Conservation (phyloP, 1,284 basidiomycete species). For the Irpex lacteus region DNA sequence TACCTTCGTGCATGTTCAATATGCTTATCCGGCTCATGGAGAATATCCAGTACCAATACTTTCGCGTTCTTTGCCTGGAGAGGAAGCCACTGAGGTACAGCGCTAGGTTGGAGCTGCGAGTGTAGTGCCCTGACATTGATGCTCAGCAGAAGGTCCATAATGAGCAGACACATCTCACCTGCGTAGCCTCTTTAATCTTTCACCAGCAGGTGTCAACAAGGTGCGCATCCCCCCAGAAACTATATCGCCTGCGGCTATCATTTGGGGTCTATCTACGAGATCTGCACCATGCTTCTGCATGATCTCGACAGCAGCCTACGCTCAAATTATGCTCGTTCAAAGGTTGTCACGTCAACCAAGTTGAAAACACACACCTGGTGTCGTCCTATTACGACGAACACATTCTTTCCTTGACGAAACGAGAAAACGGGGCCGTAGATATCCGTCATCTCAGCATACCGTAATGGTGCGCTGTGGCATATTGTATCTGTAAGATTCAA, state of each 20-base stretch:
- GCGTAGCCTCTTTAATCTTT: constrained; percentile 23
- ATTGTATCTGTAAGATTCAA: neutral
- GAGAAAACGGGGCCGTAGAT: constrained; percentile 37
- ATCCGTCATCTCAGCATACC: constrained; percentile 30
- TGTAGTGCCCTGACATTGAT: constrained; percentile 41
- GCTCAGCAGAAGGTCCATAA: neutral
- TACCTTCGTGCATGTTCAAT: constrained; percentile 52
- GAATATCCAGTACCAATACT: constrained; percentile 49
- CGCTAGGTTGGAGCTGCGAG: constrained; percentile 47
- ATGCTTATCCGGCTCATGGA: constrained; percentile 45
- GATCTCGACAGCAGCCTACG: constrained; percentile 26
- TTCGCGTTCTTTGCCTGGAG: constrained; percentile 45
- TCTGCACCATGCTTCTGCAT: constrained; percentile 30
- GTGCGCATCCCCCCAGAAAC: constrained; percentile 25
- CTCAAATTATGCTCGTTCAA: neutral
- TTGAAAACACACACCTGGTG: constrained; percentile 25
- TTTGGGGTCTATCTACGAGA: constrained; percentile 24
- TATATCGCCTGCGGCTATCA: constrained; percentile 23
- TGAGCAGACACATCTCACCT: constrained; percentile 16
- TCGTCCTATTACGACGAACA: constrained; percentile 33
- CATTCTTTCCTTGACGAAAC: constrained; percentile 28
- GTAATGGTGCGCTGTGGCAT: constrained; percentile 7
- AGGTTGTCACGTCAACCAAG: neutral
- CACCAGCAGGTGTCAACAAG: constrained; percentile 19
- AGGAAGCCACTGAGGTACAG: constrained; percentile 43